These are phyloP conservation scores for Neohortaea acidophila DNA, from an alignment of 495 filamentous ascomycete species.

Conservation along the genomic window DNA sequence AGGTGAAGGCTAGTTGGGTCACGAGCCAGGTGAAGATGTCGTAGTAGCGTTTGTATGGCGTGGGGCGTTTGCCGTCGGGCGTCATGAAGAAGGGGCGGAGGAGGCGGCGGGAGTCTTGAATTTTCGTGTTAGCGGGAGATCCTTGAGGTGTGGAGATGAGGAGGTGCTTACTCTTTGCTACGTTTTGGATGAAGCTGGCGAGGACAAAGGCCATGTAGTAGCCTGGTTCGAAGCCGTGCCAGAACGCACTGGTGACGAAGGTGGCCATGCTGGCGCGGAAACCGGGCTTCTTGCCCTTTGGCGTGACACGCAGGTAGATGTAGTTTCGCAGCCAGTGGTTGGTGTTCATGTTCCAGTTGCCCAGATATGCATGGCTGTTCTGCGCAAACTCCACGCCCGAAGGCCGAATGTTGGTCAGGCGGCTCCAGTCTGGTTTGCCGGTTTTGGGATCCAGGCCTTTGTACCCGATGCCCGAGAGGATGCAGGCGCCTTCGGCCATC, in stretches of 20 bases:
- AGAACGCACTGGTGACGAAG: conserved; percentile 84
- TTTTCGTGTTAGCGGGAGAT: not conserved
- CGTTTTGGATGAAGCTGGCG: conserved; percentile 77
- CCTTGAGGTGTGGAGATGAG: not conserved
- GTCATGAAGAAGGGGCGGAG: conserved; percentile 88
- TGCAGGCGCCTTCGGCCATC: conserved; percentile 86
- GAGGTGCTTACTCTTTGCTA: conserved; percentile 61
- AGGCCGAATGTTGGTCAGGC: conserved; percentile 74
- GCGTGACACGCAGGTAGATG: conserved; percentile 87
- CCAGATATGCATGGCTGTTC: conserved; percentile 77
- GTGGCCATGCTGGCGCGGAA: conserved; percentile 91
- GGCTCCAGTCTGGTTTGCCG: conserved; percentile 74
- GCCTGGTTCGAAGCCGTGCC: conserved; percentile 95
- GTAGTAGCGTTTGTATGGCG: conserved; percentile 66
- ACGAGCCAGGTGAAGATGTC: conserved; percentile 64
- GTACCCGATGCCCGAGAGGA: conserved; percentile 84
- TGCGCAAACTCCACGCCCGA: conserved; percentile 73
- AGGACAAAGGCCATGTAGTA: conserved; percentile 88
- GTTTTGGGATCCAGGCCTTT: conserved; percentile 77
- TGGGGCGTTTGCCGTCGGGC: conserved; percentile 47
- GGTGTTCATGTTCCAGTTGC: conserved; percentile 95
- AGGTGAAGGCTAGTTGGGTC: conserved; percentile 74
- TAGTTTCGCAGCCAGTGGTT: conserved; percentile 96
- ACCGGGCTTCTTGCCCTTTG: conserved; percentile 87
- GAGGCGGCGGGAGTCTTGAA: conserved; percentile 67